These are phyloP conservation scores for Alternaria sp. DNA, from an alignment of 2,329 filamentous ascomycete genomes.

Conservation along the genomic window DNA sequence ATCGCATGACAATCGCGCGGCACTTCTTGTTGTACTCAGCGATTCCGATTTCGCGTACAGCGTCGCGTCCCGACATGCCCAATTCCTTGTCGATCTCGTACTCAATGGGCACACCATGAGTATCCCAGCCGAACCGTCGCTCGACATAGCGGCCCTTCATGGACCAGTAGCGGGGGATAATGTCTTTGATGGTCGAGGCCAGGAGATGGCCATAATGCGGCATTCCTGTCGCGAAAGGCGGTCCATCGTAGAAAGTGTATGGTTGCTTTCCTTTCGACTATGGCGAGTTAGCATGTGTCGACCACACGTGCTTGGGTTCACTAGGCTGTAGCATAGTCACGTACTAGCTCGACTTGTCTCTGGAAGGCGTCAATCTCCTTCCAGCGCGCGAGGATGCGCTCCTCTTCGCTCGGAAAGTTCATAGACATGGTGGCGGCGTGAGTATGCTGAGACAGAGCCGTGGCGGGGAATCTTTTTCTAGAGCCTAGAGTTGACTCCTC, in stretches of 20 bases:
- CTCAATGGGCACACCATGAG: conserved; percentile 92
- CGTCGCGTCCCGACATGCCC: conserved; percentile 84
- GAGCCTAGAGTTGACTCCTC: conserved; percentile 30
- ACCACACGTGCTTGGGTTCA: not conserved
- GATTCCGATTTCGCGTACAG: conserved; percentile 84
- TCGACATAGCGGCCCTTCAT: conserved; percentile 96
- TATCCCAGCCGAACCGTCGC: conserved; percentile 93
- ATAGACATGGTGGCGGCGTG: conserved; percentile 70
- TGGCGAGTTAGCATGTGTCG: conserved; percentile 3
- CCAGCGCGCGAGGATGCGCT: conserved; percentile 83
- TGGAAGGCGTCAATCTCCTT: conserved; percentile 91
- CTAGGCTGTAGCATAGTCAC: conserved; percentile 8
- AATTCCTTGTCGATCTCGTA: conserved; percentile 98
- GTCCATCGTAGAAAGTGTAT: conserved; percentile 91
- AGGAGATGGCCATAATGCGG: conserved; percentile 79
- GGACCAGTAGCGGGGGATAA: conserved; percentile 94
- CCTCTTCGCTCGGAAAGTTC: conserved; percentile 91
- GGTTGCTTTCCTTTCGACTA: conserved; percentile 75
- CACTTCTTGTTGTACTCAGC: conserved; percentile 92
- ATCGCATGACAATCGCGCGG: conserved; percentile 91
- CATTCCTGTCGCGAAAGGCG: conserved; percentile 62
- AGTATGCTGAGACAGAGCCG: conserved; percentile 22
- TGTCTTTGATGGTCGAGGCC: conserved; percentile 95
- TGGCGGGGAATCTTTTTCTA: conserved; percentile 39
- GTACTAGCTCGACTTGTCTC: conserved; percentile 76